phyloP scores from a whole-genome alignment of 2,329 filamentous ascomycete species.

The Talaromyces marneffei region DNA sequence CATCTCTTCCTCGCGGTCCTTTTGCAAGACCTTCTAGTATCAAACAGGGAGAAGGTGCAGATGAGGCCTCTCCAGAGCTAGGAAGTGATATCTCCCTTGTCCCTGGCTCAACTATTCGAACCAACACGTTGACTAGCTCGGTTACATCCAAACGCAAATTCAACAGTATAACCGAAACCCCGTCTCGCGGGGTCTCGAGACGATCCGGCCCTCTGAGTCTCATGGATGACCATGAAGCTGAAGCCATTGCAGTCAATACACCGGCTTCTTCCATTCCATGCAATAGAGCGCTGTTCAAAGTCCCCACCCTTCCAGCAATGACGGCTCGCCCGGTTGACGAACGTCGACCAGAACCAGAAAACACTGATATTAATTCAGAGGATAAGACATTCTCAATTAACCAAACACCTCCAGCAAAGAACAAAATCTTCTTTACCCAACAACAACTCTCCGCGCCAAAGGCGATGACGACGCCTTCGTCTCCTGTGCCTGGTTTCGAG shows the following conservation, averaged over 20 bases:
- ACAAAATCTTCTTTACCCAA: neutral
- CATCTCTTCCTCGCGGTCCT: slow-evolving; percentile 18
- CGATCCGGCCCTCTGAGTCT: slow-evolving; percentile 16
- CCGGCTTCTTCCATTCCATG: slow-evolving; percentile 8
- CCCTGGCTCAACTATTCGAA: slow-evolving; percentile 28
- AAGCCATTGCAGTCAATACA: slow-evolving; percentile 11
- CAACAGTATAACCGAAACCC: slow-evolving; percentile 35
- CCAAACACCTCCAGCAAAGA: slow-evolving; percentile 3
- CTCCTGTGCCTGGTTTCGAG: slow-evolving; percentile 21
- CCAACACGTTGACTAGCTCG: slow-evolving; percentile 17
- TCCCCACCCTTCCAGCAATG: slow-evolving; percentile 11
- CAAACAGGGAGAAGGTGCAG: neutral
- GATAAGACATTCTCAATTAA: neutral
- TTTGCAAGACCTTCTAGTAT: slow-evolving; percentile 13
- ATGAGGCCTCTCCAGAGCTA: slow-evolving; percentile 20
- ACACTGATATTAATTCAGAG: neutral
- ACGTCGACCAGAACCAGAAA: no score
- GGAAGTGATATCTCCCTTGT: slow-evolving; percentile 27
- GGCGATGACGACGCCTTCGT: slow-evolving; percentile 7
- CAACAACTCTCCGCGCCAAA: neutral
- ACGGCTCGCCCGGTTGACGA: neutral
- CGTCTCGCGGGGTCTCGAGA: slow-evolving; percentile 30
- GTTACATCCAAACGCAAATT: slow-evolving; percentile 11
- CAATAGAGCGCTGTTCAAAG: slow-evolving; percentile 15
- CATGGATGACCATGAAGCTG: slow-evolving; percentile 1